These are phyloP conservation scores for Penicillium steckii DNA, from an alignment of 495 filamentous ascomycete species.

Conservation along the genomic window DNA sequence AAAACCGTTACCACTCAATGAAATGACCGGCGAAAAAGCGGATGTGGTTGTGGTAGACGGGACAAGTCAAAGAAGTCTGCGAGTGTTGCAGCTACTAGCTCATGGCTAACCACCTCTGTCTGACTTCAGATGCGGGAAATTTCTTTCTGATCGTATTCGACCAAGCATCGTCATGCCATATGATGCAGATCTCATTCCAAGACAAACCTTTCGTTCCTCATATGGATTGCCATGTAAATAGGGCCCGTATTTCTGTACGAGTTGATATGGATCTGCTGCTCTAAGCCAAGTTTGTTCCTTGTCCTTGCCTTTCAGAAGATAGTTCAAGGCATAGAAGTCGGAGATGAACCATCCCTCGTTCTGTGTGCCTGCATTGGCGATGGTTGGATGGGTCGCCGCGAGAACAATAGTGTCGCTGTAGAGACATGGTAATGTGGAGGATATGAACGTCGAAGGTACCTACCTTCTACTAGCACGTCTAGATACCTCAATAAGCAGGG, in stretches of 20 bases:
- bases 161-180: background rate
- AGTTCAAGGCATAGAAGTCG: conserved; percentile 2
- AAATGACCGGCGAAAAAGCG: background rate
- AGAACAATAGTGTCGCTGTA: background rate
- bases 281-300: background rate
- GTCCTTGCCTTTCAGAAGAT: background rate
- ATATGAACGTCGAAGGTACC: background rate
- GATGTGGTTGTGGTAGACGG: background rate
- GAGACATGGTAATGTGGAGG: background rate
- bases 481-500: too few relatives aligned
- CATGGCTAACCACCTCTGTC: background rate
- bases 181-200: background rate
- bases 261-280: background rate
- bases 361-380: background rate
- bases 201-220: background rate
- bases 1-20: background rate
- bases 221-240: background rate
- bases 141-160: background rate
- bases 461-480: too few relatives aligned
- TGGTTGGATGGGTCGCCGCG: background rate
- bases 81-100: background rate
- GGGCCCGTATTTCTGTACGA: conserved; percentile 1
- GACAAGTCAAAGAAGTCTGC: background rate
- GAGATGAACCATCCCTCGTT: background rate
- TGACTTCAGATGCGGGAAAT: background rate